Base-by-base conservation (phyloP, 495 filamentous ascomycete genomes). In the Aspergillus taichungensis region DNA sequence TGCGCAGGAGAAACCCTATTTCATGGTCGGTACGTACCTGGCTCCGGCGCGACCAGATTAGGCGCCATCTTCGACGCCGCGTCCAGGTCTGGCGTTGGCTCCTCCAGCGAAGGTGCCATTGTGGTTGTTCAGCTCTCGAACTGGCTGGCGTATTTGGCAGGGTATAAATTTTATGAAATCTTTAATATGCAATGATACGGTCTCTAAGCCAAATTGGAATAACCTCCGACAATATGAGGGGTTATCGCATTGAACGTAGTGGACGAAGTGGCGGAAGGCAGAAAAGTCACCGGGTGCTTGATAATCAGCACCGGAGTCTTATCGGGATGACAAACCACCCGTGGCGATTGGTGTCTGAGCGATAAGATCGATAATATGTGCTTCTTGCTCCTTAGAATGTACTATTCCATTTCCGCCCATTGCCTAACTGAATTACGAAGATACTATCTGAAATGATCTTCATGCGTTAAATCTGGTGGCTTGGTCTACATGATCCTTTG, bases 41-140 rank as follows among this genome's bases (percentile, higher is more conserved):
- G 92, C 55, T 95, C 89, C 31, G 91, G 92, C 14, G 92, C 92
- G 45, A 96, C 82, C 42, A 96, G 84, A 40, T 85, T 74, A 6
- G 90, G 88, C 9, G 79, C 76, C 33, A 72, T 66, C 59, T 85
- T 83, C 41, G 86, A 73, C 5, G 84, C 78, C 44, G 83, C 79
- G 38, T 78, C 67, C 47, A 92, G 70, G 43, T 83, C 70, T 49
- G 80, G 73, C 13, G 77, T 61, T 13, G 81, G 75, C 52, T 79
- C 82, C 66, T 88, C 80, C 31, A 92, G 63, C 14, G 80, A 85
- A 8, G 87, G 82, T 38, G 77, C 77, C 81, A 85, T 90, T 38
- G 37, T 43, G 30, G 3, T 33, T 37, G 11, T 7, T 37, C n/a
- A 7, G 13, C 8, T 34, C 9, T 2, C 33, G 2, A 34, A 34